phyloP scores from a whole-genome alignment of 257 asterid genomes.

The Solanum gandarillasii region DNA sequence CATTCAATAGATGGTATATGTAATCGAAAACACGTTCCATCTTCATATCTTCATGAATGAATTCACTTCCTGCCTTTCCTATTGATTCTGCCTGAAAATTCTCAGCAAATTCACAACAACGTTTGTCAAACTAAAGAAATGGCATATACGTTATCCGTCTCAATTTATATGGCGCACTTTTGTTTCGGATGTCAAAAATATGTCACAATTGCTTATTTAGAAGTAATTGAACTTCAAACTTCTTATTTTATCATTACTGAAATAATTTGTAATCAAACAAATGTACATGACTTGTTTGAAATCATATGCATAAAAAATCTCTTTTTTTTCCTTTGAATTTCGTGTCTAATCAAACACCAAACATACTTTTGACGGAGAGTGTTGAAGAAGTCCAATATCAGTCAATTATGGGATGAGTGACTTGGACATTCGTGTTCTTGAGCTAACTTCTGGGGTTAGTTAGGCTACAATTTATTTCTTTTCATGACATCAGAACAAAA shows the following conservation, averaged over 20 bases:
- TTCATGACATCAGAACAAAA: neutral
- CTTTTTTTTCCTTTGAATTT: neutral
- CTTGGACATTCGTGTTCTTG: neutral
- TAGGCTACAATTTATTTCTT: neutral
- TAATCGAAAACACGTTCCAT: neutral
- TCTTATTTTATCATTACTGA: too few species aligned
- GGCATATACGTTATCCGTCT: too few species aligned
- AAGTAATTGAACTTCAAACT: neutral
- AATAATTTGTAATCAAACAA: neutral
- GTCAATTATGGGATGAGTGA: neutral
- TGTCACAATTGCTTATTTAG: neutral
- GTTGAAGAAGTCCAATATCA: neutral
- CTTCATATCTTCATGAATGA: neutral
- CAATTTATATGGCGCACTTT: too few species aligned
- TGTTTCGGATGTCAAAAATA: neutral
- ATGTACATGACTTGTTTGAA: neutral
- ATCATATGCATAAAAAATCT: neutral
- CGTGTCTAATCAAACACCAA: neutral
- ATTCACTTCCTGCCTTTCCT: conserved; percentile 1
- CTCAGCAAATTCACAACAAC: neutral
- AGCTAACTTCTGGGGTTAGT: neutral
- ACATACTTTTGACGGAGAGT: neutral
- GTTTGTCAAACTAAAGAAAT: neutral
- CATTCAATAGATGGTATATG: neutral
- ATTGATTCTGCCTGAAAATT: neutral